Evolutionary conservation across 164 flowering plant genomes (phyloP).

Genomic region (Kalanchoe fedtschenkoi): DNA sequence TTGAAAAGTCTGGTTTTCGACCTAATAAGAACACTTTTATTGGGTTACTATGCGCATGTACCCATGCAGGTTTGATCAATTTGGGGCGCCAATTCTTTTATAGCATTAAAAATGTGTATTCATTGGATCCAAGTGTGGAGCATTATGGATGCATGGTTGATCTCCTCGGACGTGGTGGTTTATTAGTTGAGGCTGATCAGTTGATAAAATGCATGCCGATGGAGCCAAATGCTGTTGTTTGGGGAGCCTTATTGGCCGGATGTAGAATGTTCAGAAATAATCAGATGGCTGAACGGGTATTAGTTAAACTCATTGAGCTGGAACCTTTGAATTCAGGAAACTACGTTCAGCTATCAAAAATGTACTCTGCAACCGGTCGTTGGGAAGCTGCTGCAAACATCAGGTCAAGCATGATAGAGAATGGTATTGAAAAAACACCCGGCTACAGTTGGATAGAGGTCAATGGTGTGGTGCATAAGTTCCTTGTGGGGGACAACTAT

Average conservation of each 20-base stretch:
- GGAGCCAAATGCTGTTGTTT: constrained; percentile 25
- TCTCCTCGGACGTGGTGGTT: constrained; percentile 25
- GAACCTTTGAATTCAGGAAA: constrained; percentile 31
- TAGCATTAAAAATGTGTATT: constrained; percentile 15
- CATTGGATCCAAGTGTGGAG: constrained; percentile 19
- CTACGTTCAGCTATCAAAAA: constrained; percentile 27
- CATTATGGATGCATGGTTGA: constrained; percentile 33
- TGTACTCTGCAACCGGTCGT: constrained; percentile 19
- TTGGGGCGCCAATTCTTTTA: constrained; percentile 21
- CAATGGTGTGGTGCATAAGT: constrained; percentile 26
- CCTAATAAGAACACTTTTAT: constrained; percentile 24
- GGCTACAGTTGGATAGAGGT: constrained; percentile 30
- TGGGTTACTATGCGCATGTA: constrained; percentile 25
- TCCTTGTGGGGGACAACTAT: constrained; percentile 23
- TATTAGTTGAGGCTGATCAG: constrained; percentile 21
- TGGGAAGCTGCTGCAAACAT: constrained; percentile 25
- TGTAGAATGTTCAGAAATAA: constrained; percentile 22
- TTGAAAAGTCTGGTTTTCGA: constrained; percentile 22
- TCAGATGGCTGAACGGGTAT: constrained; percentile 16
- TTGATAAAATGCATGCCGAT: constrained; percentile 24
- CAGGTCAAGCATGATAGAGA: constrained; percentile 19
- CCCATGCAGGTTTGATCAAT: constrained; percentile 27
- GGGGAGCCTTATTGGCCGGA: constrained; percentile 30
- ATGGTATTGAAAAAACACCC: constrained; percentile 17
- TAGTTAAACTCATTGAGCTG: constrained; percentile 18